Conservation (phyloP, 2,329 filamentous ascomycete genomes). For the Hypoxylon sp. region DNA sequence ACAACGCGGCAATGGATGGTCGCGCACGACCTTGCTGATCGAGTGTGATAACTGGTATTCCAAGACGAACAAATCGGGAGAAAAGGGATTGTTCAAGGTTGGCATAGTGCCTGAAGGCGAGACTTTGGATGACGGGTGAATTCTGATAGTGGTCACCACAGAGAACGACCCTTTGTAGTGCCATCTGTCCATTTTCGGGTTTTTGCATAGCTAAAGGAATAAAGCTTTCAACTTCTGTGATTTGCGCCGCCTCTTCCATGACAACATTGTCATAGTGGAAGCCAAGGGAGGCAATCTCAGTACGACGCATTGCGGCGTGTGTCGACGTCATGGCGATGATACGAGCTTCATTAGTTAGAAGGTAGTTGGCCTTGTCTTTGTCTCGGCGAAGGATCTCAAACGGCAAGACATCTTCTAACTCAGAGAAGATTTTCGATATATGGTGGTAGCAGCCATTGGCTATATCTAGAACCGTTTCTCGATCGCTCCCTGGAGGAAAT, state of each 20-base stretch:
- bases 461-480: conserved; percentile 79
- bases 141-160: conserved; percentile 98
- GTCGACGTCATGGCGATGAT: conserved; percentile 99
- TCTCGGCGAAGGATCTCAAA: conserved; percentile 94
- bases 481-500: conserved; percentile 77
- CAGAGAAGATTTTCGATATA: conserved; percentile 89
- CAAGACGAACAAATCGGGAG: conserved; percentile 88
- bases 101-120: conserved; percentile 93
- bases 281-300: conserved; percentile 90
- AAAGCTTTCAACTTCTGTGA: conserved; percentile 97
- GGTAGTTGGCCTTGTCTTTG: conserved; percentile 94
- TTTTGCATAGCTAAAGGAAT: conserved; percentile 95
- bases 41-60: conserved; percentile 90
- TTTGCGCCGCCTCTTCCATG: conserved; percentile 98
- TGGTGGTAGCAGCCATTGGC: conserved; percentile 89
- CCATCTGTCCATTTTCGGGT: conserved; percentile 78
- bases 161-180: conserved; percentile 88
- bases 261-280: conserved; percentile 98
- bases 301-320: conserved; percentile 92
- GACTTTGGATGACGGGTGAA: conserved; percentile 93
- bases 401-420: conserved; percentile 91
- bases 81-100: conserved; percentile 98
- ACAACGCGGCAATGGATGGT: conserved; percentile 87
- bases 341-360: conserved; percentile 94
- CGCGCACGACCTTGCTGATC: conserved; percentile 95